These are phyloP conservation scores for Aspergillus sojae DNA, from an alignment of 2,329 filamentous ascomycete genomes.

Conservation along the genomic window DNA sequence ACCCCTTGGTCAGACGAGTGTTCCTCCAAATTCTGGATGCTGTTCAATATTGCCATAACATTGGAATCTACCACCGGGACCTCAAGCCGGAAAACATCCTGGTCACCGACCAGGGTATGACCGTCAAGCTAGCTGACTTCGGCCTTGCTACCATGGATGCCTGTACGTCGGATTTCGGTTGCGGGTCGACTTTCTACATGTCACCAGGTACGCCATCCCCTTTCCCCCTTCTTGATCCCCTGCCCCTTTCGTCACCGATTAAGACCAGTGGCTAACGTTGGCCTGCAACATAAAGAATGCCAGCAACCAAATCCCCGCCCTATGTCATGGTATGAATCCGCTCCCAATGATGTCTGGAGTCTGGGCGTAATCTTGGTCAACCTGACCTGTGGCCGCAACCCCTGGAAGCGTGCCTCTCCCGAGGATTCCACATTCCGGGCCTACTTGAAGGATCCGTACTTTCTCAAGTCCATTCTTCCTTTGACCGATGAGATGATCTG, in stretches of 20 bases:
- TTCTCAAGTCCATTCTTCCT: slow-evolving; percentile 89
- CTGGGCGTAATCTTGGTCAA: slow-evolving; percentile 98
- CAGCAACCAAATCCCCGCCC: slow-evolving; percentile 73
- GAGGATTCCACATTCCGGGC: slow-evolving; percentile 95
- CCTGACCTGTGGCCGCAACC: slow-evolving; percentile 95
- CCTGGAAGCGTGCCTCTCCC: slow-evolving; percentile 93
- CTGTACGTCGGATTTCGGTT: slow-evolving; percentile 91
- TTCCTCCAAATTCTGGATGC: slow-evolving; percentile 97
- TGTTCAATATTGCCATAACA: slow-evolving; percentile 88
- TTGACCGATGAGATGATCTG: slow-evolving; percentile 85
- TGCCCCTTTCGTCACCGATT: slow-evolving; percentile 6
- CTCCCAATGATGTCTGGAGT: slow-evolving; percentile 96
- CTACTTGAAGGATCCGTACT: slow-evolving; percentile 80
- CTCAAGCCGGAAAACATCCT: slow-evolving; percentile 98
- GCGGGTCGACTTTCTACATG: slow-evolving; percentile 99
- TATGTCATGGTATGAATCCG: slow-evolving; percentile 80
- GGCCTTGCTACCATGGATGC: slow-evolving; percentile 85
- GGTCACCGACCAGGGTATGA: slow-evolving; percentile 83
- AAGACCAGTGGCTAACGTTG: not conserved
- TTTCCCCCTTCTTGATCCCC: not conserved
- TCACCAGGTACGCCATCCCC: slow-evolving; percentile 76
- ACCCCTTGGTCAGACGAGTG: slow-evolving; percentile 79
- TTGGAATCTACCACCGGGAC: slow-evolving; percentile 95
- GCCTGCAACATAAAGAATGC: slow-evolving; percentile 69
- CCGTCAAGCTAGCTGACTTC: slow-evolving; percentile 96